Evolutionary conservation across 768 basidiomycete species (phyloP).

Genomic region (Coprinellus micaceus): DNA sequence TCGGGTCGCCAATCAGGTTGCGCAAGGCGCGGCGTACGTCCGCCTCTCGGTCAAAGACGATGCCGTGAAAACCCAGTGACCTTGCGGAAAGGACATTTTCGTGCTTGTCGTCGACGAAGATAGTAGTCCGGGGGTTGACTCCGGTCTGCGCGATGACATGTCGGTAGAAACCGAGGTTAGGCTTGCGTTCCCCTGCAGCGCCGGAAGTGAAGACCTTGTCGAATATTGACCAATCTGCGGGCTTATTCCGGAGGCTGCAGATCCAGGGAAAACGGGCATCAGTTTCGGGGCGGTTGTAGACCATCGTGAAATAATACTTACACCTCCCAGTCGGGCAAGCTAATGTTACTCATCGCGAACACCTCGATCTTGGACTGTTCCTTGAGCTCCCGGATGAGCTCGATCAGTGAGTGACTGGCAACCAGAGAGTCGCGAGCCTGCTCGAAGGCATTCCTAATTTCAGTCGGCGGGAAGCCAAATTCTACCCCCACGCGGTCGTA

Average conservation of each 20-base stretch:
- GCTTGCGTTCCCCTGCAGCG: slow-evolving; percentile 51
- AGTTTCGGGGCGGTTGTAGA: too few species aligned
- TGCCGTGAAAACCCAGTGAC: slow-evolving; percentile 52
- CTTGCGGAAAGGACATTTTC: slow-evolving; percentile 58
- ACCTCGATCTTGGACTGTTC: slow-evolving; percentile 31
- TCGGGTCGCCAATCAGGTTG: slow-evolving; percentile 46
- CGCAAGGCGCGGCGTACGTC: slow-evolving; percentile 43
- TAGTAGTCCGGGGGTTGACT: slow-evolving; percentile 41
- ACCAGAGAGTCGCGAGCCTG: slow-evolving; percentile 46
- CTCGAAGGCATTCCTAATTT: slow-evolving; percentile 42
- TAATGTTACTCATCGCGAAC: slow-evolving; percentile 61
- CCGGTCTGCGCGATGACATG: slow-evolving; percentile 43
- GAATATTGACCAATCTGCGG: slow-evolving; percentile 47
- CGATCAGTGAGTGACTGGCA: slow-evolving; percentile 41
- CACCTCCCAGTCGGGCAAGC: slow-evolving; percentile 45
- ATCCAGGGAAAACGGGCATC: too few species aligned
- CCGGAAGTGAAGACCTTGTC: slow-evolving; percentile 52
- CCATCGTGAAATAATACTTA: too few species aligned
- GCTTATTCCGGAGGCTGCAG: slow-evolving; percentile 33
- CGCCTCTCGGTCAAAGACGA: slow-evolving; percentile 43
- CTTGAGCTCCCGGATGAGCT: slow-evolving; percentile 45
- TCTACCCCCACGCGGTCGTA: slow-evolving; percentile 39
- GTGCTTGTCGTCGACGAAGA: slow-evolving; percentile 59
- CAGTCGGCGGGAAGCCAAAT: slow-evolving; percentile 33
- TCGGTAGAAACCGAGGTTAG: slow-evolving; percentile 50